These are phyloP conservation scores for Phialophora macrospora DNA, from an alignment of 2,329 filamentous ascomycete genomes.

Conservation along the genomic window DNA sequence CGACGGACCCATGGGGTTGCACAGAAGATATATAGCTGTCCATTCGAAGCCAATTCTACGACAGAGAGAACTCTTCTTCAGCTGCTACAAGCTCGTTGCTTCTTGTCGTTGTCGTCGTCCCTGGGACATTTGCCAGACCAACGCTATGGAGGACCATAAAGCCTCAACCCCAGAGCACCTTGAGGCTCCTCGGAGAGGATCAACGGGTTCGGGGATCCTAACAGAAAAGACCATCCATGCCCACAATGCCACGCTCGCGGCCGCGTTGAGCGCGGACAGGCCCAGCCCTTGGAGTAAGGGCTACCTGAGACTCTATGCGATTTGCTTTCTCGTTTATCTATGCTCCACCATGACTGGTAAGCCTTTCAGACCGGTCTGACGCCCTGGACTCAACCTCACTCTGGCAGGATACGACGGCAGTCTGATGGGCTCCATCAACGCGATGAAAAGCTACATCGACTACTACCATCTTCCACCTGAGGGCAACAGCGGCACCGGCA, in stretches of 20 bases:
- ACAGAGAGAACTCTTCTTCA: not conserved
- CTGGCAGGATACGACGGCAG: conserved; percentile 51
- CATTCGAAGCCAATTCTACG: not conserved
- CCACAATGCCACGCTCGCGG: conserved; percentile 22
- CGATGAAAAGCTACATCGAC: conserved; percentile 60
- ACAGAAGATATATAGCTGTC: not conserved
- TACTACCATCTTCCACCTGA: conserved; percentile 56
- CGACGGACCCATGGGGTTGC: not conserved
- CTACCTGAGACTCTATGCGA: conserved; percentile 32
- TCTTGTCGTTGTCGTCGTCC: not conserved
- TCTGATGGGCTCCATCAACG: conserved; percentile 63
- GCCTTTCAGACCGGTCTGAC: not conserved
- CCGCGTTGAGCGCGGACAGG: conserved; percentile 17
- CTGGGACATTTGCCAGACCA: not conserved
- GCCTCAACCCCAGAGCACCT: conserved; percentile 3
- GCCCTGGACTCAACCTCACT: not conserved
- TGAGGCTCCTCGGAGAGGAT: not conserved
- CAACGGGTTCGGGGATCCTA: not conserved
- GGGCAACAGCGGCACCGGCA: conserved; percentile 44
- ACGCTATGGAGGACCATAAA: not conserved
- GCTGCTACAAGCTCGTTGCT: not conserved
- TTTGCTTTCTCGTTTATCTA: conserved; percentile 33
- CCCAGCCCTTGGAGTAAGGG: conserved; percentile 30
- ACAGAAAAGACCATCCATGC: conserved; percentile 21
- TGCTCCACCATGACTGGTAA: conserved; percentile 37